These are phyloP conservation scores for Phoma sp. DNA, from an alignment of 2,329 filamentous ascomycete species.

Conservation along the genomic window DNA sequence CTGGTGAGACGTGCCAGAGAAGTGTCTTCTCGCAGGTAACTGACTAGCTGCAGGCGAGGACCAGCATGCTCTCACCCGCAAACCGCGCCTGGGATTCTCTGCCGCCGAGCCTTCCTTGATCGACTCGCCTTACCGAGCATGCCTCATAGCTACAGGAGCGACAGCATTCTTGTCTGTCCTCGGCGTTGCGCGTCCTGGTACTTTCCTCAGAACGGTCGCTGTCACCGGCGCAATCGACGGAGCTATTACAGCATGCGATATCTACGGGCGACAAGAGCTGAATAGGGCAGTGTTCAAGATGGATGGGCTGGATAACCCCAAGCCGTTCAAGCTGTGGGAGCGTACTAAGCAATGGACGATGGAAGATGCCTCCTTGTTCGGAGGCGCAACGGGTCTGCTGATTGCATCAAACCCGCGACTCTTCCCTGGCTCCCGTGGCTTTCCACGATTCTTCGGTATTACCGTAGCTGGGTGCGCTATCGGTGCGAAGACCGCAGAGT, in stretches of 20 bases:
- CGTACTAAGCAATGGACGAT: conserved; percentile 22
- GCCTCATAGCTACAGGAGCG: conserved; percentile 12
- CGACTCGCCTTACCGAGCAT: conserved; percentile 11
- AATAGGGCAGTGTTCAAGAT: conserved; percentile 28
- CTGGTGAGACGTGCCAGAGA: conserved; percentile 16
- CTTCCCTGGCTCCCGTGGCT: conserved; percentile 24
- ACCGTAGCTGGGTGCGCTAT: conserved; percentile 24
- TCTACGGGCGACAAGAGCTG: conserved; percentile 24
- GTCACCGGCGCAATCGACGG: conserved; percentile 18
- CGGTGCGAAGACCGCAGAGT: conserved; percentile 10
- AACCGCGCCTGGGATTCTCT: conserved; percentile 9
- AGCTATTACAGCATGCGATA: conserved; percentile 8
- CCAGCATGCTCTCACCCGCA: conserved; percentile 22
- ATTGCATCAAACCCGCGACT: conserved; percentile 23
- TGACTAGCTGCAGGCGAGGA: conserved; percentile 27
- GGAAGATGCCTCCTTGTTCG: conserved; percentile 24
- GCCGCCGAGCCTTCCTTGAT: conserved; percentile 15
- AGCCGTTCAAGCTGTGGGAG: conserved; percentile 29
- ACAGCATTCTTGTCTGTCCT: conserved; percentile 22
- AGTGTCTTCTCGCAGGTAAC: not conserved
- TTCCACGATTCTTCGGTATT: conserved; percentile 24
- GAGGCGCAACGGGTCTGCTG: conserved; percentile 22
- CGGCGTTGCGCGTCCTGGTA: conserved; percentile 25
- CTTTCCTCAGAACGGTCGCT: conserved; percentile 22
- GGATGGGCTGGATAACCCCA: conserved; percentile 21